Evolutionary conservation across 2,329 filamentous ascomycete genomes (phyloP).

Genomic region (Trichoderma sp.): DNA sequence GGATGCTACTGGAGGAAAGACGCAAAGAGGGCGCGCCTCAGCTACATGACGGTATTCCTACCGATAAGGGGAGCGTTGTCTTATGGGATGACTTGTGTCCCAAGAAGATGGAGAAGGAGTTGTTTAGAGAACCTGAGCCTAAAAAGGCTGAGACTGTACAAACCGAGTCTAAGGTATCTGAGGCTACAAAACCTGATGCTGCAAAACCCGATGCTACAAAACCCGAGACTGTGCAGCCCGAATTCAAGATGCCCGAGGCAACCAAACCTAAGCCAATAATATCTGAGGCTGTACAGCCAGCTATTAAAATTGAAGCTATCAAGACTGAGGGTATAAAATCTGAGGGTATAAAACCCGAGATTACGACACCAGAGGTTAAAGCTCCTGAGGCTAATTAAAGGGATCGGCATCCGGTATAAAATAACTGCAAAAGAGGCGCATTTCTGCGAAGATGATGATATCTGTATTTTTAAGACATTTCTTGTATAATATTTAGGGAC

Average conservation of each 20-base stretch:
- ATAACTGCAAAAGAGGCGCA: not conserved
- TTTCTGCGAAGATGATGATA: not conserved
- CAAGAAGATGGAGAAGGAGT: constrained; percentile 32
- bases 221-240: too few species aligned
- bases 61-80: constrained; percentile 30
- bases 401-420: not conserved
- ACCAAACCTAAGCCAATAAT: too few species aligned
- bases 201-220: too few species aligned
- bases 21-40: constrained; percentile 27
- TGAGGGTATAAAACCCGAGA: too few species aligned
- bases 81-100: constrained; percentile 38
- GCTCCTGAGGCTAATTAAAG: not conserved
- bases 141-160: not conserved
- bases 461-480: not conserved
- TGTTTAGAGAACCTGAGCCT: constrained; percentile 33
- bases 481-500: not conserved
- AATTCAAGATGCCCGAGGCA: not conserved
- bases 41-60: constrained; percentile 31
- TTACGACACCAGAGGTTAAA: too few species aligned
- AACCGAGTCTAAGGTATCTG: not conserved
- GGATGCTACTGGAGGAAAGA: constrained; percentile 32
- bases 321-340: too few species aligned
- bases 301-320: not conserved
- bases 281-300: not conserved
- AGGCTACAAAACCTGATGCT: too few species aligned